Evolutionary conservation across 140 eudicot species (phyloP).

Genomic region (Stevia rebaudiana): DNA sequence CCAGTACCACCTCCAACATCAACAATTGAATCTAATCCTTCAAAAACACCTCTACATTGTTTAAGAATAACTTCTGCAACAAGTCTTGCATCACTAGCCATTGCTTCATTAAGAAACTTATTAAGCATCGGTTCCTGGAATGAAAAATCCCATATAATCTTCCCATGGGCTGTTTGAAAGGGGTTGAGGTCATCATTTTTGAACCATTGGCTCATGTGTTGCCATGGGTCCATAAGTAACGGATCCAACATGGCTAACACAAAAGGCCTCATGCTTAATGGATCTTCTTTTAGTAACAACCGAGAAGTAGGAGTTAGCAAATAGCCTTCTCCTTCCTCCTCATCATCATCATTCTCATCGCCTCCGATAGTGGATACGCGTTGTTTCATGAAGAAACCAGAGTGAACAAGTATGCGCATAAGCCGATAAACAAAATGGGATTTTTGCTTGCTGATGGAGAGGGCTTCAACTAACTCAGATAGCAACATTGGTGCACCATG

Average conservation of each 20-base stretch:
- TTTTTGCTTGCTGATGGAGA: too few species aligned
- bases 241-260: constrained; percentile 27
- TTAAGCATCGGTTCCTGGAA: constrained; percentile 7
- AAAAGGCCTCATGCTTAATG: constrained; percentile 23
- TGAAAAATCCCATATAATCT: constrained; percentile 1
- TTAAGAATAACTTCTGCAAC: constrained; percentile 4
- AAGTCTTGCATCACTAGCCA: constrained; percentile 27
- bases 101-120: constrained; percentile 13
- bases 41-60: not conserved
- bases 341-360: too few species aligned
- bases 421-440: too few species aligned
- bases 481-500: constrained; percentile 39
- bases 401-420: too few species aligned
- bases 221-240: constrained; percentile 17
- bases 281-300: constrained; percentile 27
- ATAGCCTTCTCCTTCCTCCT: too few species aligned
- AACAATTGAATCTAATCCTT: constrained; percentile 34
- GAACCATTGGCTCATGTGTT: too few species aligned
- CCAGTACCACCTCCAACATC: constrained; percentile 58
- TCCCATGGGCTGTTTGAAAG: constrained; percentile 20
- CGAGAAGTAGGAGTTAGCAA: constrained; percentile 29
- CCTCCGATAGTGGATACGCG: too few species aligned
- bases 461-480: constrained; percentile 22
- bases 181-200: constrained; percentile 10
- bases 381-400: too few species aligned